Base-by-base conservation (phyloP, 257 asterid genomes). In the Nyctanthes arbortristis region DNA sequence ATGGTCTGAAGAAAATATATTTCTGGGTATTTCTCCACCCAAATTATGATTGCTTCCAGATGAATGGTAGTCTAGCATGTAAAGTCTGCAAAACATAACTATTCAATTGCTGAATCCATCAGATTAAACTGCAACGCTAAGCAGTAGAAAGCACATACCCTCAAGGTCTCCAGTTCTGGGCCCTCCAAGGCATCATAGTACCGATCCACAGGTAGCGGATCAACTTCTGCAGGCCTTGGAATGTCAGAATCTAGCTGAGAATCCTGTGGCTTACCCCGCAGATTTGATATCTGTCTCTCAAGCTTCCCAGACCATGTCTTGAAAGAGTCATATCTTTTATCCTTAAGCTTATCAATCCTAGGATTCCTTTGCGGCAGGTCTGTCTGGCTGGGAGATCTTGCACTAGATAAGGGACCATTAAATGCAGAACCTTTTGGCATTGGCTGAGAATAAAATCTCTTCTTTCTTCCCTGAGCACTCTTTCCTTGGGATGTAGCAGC, bases 111-210 rank as follows among this genome's bases (percentile, higher is more conserved):
- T 7, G 29, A 67, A 45, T 13, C 30, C 18, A 24, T 35, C 49
- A 35, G 28, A 2, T 32, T 37, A 22, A 65, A 22, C 10, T 9
- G 8, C 3, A 7, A 16, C 18, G 14, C 7, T 40, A 32, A 45
- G 13, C 5, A 47, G 24, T 39, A 63, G 16, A 5, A 9, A 5
- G 39, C 0, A 37, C 84, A 33, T 84, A 90, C 98, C 78, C 84
- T 77, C 70, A 92, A 76, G 0, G 84, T 90, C 14, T 92, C 98
- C 36, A 92, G 34, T 58, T 92, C 98, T 2, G 98, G 97, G 0
- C 98, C 98, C 55, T 92, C 88, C 73, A 92, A 71, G 30, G 98
- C 98, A 79, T 87, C 97, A 55, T 81, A 92, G 82, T 88, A 92
- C 22, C 98, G 80, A 16, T 84, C 82, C 1, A 76, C 92, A 0